phyloP scores from a whole-genome alignment of 1,284 basidiomycete genomes.

The Anthracocystis panici-leucophaei region DNA sequence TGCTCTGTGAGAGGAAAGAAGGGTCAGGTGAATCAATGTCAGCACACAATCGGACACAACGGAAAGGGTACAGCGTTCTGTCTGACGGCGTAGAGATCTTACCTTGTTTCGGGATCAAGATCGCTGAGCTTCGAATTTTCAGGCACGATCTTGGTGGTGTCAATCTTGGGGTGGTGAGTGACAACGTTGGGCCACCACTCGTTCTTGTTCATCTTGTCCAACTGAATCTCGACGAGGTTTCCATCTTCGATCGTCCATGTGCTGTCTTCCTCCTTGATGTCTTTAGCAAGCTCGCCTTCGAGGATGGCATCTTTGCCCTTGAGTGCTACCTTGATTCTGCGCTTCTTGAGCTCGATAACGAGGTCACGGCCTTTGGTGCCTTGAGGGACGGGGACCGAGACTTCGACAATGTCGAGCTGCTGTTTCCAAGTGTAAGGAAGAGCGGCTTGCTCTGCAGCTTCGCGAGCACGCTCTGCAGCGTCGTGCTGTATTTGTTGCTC shows the following conservation, averaged over 20 bases:
- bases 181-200: slow-evolving; percentile 99
- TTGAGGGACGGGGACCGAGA: slow-evolving; percentile 84
- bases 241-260: slow-evolving; percentile 96
- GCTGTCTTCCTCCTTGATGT: slow-evolving; percentile 94
- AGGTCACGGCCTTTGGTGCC: slow-evolving; percentile 87
- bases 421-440: slow-evolving; percentile 95
- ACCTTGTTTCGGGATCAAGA: slow-evolving; percentile 85
- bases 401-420: slow-evolving; percentile 85
- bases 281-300: slow-evolving; percentile 87
- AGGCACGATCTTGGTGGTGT: slow-evolving; percentile 95
- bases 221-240: slow-evolving; percentile 78
- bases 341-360: slow-evolving; percentile 81
- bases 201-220: slow-evolving; percentile 87
- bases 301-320: slow-evolving; percentile 85
- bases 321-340: slow-evolving; percentile 83
- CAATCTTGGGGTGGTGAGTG: slow-evolving; percentile 94
- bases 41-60: no score
- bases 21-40: no score
- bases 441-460: slow-evolving; percentile 83
- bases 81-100: neutral
- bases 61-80: neutral
- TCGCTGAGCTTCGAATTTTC: slow-evolving; percentile 96
- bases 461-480: slow-evolving; percentile 77
- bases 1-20: slow-evolving; percentile 72
- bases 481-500: slow-evolving; percentile 83